Conservation (phyloP, 2,329 filamentous ascomycete genomes). For the Cordyceps farinosa region DNA sequence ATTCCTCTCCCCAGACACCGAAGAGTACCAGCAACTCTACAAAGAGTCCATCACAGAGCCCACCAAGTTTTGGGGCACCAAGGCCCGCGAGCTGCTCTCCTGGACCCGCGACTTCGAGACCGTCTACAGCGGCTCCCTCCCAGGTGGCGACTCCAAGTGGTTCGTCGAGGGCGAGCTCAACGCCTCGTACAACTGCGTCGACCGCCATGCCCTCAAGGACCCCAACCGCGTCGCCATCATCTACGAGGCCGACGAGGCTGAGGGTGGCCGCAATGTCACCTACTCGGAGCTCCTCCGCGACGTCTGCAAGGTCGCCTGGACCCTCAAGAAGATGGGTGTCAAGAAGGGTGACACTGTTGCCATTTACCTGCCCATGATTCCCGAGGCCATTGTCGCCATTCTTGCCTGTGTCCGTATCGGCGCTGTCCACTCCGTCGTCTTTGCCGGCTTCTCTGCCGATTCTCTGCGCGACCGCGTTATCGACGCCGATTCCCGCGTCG, state of each 20-base stretch:
- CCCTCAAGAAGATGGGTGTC: slow-evolving; percentile 91
- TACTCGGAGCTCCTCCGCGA: slow-evolving; percentile 91
- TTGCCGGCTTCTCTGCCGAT: slow-evolving; percentile 95
- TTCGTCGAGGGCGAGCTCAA: slow-evolving; percentile 93
- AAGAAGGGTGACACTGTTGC: slow-evolving; percentile 96
- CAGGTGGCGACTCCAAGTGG: slow-evolving; percentile 84
- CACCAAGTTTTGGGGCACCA: slow-evolving; percentile 81
- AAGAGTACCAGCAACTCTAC: slow-evolving; percentile 66
- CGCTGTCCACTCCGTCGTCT: slow-evolving; percentile 94
- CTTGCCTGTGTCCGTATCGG: slow-evolving; percentile 89
- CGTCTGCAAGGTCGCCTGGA: slow-evolving; percentile 82
- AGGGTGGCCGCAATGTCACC: slow-evolving; percentile 82
- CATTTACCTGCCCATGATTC: slow-evolving; percentile 98
- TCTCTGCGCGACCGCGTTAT: slow-evolving; percentile 92
- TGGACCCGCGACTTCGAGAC: slow-evolving; percentile 94
- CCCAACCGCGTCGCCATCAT: slow-evolving; percentile 94
- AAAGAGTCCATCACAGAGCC: slow-evolving; percentile 87
- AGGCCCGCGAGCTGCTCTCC: slow-evolving; percentile 82
- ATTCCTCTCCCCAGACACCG: slow-evolving; percentile 44
- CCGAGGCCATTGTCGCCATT: slow-evolving; percentile 87
- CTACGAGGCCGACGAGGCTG: slow-evolving; percentile 93
- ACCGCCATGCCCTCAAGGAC: slow-evolving; percentile 93
- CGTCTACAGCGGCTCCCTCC: slow-evolving; percentile 72
- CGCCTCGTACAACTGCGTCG: slow-evolving; percentile 95
- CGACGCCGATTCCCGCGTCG: slow-evolving; percentile 84